Percentiles rank a stretch among this genome's conserved stretches.
Conservation (phyloP, 257 asterid genomes). For the Salvia rosmarinus region DNA sequence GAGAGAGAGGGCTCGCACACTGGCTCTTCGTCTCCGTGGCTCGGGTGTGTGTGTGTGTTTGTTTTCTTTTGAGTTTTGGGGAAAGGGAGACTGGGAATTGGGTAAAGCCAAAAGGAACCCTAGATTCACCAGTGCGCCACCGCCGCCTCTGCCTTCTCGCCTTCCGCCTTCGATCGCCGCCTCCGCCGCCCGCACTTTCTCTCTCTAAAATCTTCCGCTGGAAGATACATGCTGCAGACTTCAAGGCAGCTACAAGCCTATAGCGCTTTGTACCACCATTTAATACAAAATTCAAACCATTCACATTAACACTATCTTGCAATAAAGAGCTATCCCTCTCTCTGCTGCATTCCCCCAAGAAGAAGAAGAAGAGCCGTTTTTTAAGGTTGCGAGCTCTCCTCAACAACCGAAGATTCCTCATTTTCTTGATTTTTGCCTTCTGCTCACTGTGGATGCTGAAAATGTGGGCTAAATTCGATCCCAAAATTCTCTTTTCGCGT, state of each 20-base stretch:
- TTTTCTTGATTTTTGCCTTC: slow-evolving; percentile 50
- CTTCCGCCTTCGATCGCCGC: too few species aligned
- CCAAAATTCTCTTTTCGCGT: slow-evolving; percentile 46
- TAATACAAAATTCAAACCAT: slow-evolving; percentile 15
- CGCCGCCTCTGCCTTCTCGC: too few species aligned
- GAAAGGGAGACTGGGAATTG: too few species aligned
- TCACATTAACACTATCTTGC: neutral
- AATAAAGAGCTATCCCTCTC: neutral
- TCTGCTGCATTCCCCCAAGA: slow-evolving; percentile 69
- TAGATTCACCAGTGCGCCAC: too few species aligned
- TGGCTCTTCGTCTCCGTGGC: too few species aligned
- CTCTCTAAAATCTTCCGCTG: slow-evolving; percentile 43
- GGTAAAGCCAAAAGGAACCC: too few species aligned
- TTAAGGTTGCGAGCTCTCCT: slow-evolving; percentile 44
- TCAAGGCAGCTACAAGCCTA: slow-evolving; percentile 15
- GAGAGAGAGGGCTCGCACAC: too few species aligned
- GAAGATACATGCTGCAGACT: slow-evolving; percentile 30
- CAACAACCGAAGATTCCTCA: slow-evolving; percentile 57
- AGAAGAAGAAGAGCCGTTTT: slow-evolving; percentile 50
- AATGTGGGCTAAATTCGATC: slow-evolving; percentile 57
- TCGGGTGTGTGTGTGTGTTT: too few species aligned
- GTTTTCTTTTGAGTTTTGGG: too few species aligned
- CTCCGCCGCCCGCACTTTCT: slow-evolving; percentile 41
- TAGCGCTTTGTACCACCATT: slow-evolving; percentile 17
- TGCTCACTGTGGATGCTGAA: slow-evolving; percentile 64